phyloP scores from a whole-genome alignment of 495 filamentous ascomycete genomes.

The Aspergillus sparsus region DNA sequence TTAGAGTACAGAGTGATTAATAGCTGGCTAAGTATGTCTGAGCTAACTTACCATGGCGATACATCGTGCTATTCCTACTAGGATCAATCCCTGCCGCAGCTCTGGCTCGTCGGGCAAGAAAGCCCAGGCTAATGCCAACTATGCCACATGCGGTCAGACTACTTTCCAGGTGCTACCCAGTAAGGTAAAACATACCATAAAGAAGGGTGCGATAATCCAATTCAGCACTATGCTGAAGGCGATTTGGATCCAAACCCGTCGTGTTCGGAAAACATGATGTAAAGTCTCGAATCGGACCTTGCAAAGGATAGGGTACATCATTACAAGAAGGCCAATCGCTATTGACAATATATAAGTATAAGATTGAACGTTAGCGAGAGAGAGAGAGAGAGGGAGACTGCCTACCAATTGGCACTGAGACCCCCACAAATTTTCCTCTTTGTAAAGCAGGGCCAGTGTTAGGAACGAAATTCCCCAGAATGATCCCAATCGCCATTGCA shows the following conservation, averaged over 20 bases:
- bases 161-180: no score
- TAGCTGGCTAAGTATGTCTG: no score
- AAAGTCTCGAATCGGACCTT: conserved; percentile 85
- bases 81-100: conserved; percentile 70
- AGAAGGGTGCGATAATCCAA: conserved; percentile 82
- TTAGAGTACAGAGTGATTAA: no score
- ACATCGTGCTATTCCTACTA: conserved; percentile 77
- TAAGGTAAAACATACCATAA: conserved; percentile 82
- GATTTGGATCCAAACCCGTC: conserved; percentile 76
- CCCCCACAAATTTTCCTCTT: conserved; percentile 69
- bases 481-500: conserved; percentile 77
- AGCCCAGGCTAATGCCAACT: conserved; percentile 77
- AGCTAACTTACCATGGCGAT: conserved; percentile 75
- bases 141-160: conserved; percentile 51
- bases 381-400: no score
- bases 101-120: conserved; percentile 72
- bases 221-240: conserved; percentile 77
- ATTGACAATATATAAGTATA: neutral
- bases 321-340: conserved; percentile 82
- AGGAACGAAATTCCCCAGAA: conserved; percentile 77
- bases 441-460: conserved; percentile 62
- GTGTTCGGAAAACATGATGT: conserved; percentile 63
- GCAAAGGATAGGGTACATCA: conserved; percentile 96
- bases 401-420: conserved; percentile 76
- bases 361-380: neutral